Evolutionary conservation across 208 protist species (phyloP).

Genomic region (Herpetomonas tarakana): DNA sequence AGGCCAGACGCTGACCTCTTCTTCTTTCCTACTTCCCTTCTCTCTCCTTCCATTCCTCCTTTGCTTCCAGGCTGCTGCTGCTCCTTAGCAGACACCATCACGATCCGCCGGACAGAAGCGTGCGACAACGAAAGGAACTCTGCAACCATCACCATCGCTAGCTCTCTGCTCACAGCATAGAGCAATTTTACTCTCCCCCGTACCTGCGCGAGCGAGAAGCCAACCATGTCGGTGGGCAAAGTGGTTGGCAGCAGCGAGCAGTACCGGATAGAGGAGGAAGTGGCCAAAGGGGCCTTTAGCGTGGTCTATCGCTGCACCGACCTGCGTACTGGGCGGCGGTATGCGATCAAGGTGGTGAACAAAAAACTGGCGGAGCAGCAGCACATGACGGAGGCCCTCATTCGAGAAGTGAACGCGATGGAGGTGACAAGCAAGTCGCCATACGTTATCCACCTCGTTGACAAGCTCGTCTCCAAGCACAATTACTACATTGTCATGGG

Average conservation of each 20-base stretch:
- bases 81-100: not conserved
- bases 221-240: conserved; percentile 46
- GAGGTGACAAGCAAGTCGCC: conserved; percentile 37
- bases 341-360: conserved; percentile 76
- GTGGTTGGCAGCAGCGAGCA: conserved; percentile 39
- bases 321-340: conserved; percentile 24
- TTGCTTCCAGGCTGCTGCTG: not conserved
- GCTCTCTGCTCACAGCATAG: too few species aligned
- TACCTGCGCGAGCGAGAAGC: too few species aligned
- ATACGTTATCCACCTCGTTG: conserved; percentile 59
- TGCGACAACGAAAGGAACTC: not conserved
- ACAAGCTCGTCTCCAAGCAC: conserved; percentile 66
- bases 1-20: too few species aligned
- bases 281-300: conserved; percentile 80
- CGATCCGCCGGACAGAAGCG: too few species aligned
- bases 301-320: conserved; percentile 73
- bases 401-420: conserved; percentile 73
- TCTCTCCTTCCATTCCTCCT: not conserved
- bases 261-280: conserved; percentile 54
- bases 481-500: conserved; percentile 88
- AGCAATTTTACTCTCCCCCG: too few species aligned
- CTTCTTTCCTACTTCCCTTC: conserved; percentile 5
- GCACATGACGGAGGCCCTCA: conserved; percentile 56
- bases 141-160: not conserved
- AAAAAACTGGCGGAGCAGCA: conserved; percentile 32